A percentile compares a stretch with the other conserved stretches of the same genome.
Evolutionary conservation across 2,329 filamentous ascomycete species (phyloP).

Genomic region (Diaporthe caulivora): DNA sequence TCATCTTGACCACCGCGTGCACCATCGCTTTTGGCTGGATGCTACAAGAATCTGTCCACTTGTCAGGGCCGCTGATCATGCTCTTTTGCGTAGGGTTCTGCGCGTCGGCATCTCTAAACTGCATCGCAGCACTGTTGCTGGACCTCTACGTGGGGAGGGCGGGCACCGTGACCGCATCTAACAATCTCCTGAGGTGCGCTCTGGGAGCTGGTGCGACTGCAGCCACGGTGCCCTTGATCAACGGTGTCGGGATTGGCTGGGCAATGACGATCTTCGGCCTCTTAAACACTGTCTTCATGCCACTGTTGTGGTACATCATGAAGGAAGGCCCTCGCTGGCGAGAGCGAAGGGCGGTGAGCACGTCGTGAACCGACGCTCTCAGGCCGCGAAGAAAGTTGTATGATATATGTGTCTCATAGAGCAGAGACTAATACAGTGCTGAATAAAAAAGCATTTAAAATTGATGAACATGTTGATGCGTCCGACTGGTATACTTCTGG

Average conservation of each 20-base stretch:
- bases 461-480: neutral
- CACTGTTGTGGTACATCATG: neutral
- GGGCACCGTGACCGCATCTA: constrained; percentile 66
- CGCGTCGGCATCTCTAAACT: neutral
- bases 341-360: neutral
- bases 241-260: constrained; percentile 64
- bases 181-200: constrained; percentile 67
- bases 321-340: neutral
- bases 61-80: constrained; percentile 56
- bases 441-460: neutral
- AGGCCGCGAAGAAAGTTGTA: neutral
- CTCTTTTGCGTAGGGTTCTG: constrained; percentile 53
- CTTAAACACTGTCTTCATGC: neutral
- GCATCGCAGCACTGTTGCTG: constrained; percentile 51
- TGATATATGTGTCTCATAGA: neutral
- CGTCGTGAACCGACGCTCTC: neutral
- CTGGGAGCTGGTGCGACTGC: constrained; percentile 65
- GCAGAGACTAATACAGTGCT: neutral
- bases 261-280: constrained; percentile 42
- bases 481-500: neutral
- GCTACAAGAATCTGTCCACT: constrained; percentile 51
- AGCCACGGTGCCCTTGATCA: constrained; percentile 64
- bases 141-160: constrained; percentile 66
- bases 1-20: constrained; percentile 58
- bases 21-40: constrained; percentile 59